Evolutionary conservation across 2,329 filamentous ascomycete species (phyloP).

Genomic region (Cytospora mali): DNA sequence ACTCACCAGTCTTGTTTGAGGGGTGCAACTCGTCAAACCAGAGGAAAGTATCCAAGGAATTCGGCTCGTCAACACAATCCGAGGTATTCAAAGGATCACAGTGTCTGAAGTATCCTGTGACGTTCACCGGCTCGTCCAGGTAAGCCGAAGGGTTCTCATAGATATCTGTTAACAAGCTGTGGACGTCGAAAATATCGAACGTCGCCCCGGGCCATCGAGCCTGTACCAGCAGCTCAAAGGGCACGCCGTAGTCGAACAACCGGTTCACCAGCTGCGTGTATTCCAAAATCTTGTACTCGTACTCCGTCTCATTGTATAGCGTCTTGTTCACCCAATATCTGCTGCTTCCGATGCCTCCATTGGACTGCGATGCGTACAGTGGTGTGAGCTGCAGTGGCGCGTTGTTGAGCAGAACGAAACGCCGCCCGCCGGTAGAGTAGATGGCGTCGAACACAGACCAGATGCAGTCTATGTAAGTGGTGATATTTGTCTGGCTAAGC

Average conservation of each 20-base stretch:
- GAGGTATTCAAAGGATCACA: slow-evolving; percentile 45
- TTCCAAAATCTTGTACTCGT: slow-evolving; percentile 50
- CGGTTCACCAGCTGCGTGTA: slow-evolving; percentile 55
- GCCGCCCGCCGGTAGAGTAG: slow-evolving; percentile 67
- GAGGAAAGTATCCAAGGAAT: slow-evolving; percentile 61
- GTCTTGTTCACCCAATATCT: slow-evolving; percentile 52
- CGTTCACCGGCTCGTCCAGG: slow-evolving; percentile 65
- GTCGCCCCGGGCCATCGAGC: slow-evolving; percentile 59
- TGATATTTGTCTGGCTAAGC: slow-evolving; percentile 52
- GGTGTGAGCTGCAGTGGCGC: slow-evolving; percentile 69
- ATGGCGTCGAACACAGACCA: slow-evolving; percentile 64
- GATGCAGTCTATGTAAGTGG: slow-evolving; percentile 69
- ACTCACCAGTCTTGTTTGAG: slow-evolving; percentile 62
- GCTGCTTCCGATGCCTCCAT: slow-evolving; percentile 45
- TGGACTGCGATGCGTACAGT: slow-evolving; percentile 58
- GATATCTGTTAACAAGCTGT: slow-evolving; percentile 67
- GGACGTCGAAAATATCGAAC: slow-evolving; percentile 68
- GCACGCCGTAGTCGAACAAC: slow-evolving; percentile 52
- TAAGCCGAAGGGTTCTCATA: slow-evolving; percentile 62
- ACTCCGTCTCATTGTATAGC: slow-evolving; percentile 50
- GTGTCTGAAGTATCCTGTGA: slow-evolving; percentile 58
- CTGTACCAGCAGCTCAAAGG: slow-evolving; percentile 47
- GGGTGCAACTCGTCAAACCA: slow-evolving; percentile 78
- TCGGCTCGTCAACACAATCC: slow-evolving; percentile 42
- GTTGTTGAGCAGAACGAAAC: slow-evolving; percentile 72